Evolutionary conservation across 768 basidiomycete genomes (phyloP), one percentile per base, ranked within the genome.

Genomic region (Tephrocybe sp.): DNA sequence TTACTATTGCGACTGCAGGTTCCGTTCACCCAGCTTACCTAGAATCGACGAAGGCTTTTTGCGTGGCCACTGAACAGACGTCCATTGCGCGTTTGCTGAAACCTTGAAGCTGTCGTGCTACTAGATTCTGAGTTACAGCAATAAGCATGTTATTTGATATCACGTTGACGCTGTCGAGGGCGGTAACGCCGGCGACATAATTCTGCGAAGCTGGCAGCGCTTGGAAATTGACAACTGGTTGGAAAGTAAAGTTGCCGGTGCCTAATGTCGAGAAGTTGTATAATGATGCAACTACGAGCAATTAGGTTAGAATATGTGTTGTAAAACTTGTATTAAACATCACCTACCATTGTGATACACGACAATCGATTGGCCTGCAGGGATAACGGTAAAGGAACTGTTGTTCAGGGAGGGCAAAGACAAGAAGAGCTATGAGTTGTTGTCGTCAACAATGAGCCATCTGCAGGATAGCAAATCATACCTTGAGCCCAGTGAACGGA

Each of bases 401-500:
- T 75, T 74, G 44, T 72, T 72, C 34, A 68, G 61, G 6, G 72
- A 63, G 11, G 54, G 54, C 49, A 76, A 60, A 4, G 68, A 69
- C 38, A 75, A 63, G 3, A 66, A 68, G 44, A 73, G 54, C 72
- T 74, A 51, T 10, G 19, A n/a, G 19, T 36, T 10, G 48, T 12
- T 14, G 8, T n/a, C 44, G 14, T 23, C n/a, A 26, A 1, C 8
- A 31, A 13, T 13, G 32, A 16, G 10, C 22, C n/a, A 4, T 39
- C 16, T 6, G 16, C 16, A 6, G 33, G 2, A 23, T 20, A 31
- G 4, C 4, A 4, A 14, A 11, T 47, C 51, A 43, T 40, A 76
- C 72, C 68, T 74, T 73, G 52, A 75, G 56, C 19, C 76, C 76
- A 12, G 66, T 74, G 65, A 78, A 78, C 12, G 64, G 45, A 32